Base-by-base conservation (phyloP, 768 basidiomycete genomes). In the Rhodotorula toruloides region DNA sequence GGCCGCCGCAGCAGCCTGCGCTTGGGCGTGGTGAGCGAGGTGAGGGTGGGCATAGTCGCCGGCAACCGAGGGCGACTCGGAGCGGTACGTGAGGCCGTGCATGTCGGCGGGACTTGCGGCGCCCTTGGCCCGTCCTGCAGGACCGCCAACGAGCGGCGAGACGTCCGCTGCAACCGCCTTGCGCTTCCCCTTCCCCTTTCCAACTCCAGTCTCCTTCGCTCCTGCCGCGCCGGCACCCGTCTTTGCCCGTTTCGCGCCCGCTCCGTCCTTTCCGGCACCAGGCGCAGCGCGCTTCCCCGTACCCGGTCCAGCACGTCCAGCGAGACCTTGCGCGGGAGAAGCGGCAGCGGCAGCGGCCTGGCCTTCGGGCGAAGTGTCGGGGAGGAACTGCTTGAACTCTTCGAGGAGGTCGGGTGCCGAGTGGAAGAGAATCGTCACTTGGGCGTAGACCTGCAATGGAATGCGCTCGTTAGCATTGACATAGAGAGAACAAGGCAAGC, bases 371-470 rank as follows among this genome's bases (percentile, higher is more conserved):
- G 66, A 67, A 2, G 71, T 72, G 49, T 72, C 71, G 48, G 71
- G 71, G 5, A 72, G 54, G 61, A 72, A 72, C 53, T 68, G 67
- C 58, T 72, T 72, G 65, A 72, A 72, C 61, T 72, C 71, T 67
- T 68, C 67, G 40, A 72, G 64, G 10, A 72, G 64, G 46, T 72
- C 71, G 17, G 71, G 71, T 1, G 71, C 71, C 32, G 58, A 27
- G 43, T 65, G 56, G 59, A 72, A 72, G 34, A 72, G 61, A 4
- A 63, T 68, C n/a, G 71, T 72, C n/a, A 72, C 71, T 36, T 72
- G 71, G 21, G 67, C 67, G 46, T 72, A 72, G 48, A 72, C 71
- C 70, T 71, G 57, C 19, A 21, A 14, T 17, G 13, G 42, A 10
- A 54, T 4, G 13, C 59, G 60, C 31, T 29, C 17, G 27, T 32